These are phyloP conservation scores for Zygnema cylindricum DNA, from an alignment of 139 green algal genomes.

Conservation along the genomic window DNA sequence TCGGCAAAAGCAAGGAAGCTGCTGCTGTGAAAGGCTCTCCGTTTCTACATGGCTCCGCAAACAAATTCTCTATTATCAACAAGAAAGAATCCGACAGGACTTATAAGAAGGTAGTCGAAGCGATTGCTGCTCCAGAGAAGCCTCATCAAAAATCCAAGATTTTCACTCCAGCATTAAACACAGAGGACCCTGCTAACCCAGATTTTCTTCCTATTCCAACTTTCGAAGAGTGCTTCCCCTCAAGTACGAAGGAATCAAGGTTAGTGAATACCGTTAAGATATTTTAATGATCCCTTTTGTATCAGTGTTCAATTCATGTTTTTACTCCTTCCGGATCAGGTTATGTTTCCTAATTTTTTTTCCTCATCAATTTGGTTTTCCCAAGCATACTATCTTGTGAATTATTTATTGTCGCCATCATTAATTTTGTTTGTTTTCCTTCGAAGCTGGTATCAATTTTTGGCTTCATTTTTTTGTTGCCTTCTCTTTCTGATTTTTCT, in stretches of 20 bases:
- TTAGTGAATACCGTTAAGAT: too few species aligned
- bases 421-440: too few species aligned
- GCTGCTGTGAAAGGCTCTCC: too few species aligned
- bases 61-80: too few species aligned
- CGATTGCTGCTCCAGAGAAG: background rate
- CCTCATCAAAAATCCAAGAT: background rate
- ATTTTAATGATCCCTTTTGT: too few species aligned
- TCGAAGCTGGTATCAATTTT: too few species aligned
- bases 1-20: too few species aligned
- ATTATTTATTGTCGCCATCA: too few species aligned
- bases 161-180: background rate
- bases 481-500: too few species aligned
- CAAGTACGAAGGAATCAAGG: conserved; percentile 48
- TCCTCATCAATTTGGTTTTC: background rate
- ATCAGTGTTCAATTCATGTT: background rate
- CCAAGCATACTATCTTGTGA: conserved; percentile 22
- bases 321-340: conserved; percentile 9
- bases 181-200: conserved; percentile 7
- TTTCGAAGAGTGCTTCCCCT: conserved; percentile 44
- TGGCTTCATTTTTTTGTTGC: too few species aligned
- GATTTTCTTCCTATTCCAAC: conserved; percentile 53
- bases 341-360: conserved; percentile 14
- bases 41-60: too few species aligned
- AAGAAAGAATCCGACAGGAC: too few species aligned
- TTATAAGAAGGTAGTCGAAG: background rate